Conservation (phyloP, 2,329 filamentous ascomycete species). For the Juglanconis juglandina region DNA sequence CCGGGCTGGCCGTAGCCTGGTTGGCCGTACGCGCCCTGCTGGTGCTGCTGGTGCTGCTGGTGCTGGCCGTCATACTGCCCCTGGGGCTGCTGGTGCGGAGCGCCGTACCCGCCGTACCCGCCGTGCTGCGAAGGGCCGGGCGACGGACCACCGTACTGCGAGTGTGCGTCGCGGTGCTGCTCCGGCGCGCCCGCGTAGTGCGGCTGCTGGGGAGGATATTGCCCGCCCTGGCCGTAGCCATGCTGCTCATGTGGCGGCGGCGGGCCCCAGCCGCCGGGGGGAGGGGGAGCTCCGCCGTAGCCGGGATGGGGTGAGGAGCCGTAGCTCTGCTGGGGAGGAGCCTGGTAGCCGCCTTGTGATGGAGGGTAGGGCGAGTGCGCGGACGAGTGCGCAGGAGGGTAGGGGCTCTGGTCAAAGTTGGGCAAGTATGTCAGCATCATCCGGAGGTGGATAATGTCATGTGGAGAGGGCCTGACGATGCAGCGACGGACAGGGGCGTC, state of each 20-base stretch:
- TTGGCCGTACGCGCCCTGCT: not conserved
- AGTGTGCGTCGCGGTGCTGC: slow-evolving; percentile 19
- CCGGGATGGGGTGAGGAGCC: slow-evolving; percentile 25
- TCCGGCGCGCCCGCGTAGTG: slow-evolving; percentile 20
- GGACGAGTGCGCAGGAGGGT: slow-evolving; percentile 16
- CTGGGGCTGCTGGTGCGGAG: slow-evolving; percentile 20
- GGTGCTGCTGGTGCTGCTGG: slow-evolving; percentile 11
- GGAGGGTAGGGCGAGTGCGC: slow-evolving; percentile 15
- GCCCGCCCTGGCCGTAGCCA: no score
- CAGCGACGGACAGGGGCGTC: not conserved
- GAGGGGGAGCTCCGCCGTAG: slow-evolving; percentile 29
- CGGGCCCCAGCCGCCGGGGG: not conserved
- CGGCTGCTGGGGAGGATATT: no score
- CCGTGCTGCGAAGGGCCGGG: slow-evolving; percentile 11
- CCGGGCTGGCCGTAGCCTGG: slow-evolving; percentile 17
- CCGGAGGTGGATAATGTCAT: slow-evolving; percentile 18
- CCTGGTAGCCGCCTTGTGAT: slow-evolving; percentile 21
- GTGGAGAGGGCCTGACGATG: slow-evolving; percentile 22
- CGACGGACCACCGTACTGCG: no score
- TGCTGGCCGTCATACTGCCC: slow-evolving; percentile 18
- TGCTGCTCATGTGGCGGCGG: slow-evolving; percentile 17
- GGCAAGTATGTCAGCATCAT: slow-evolving; percentile 17
- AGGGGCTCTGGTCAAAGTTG: slow-evolving; percentile 14
- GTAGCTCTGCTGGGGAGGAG: slow-evolving; percentile 19
- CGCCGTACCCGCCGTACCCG: slow-evolving; percentile 12